These are phyloP conservation scores for Albugo laibachii DNA, from an alignment of 352 stramenopile species.

Conservation along the genomic window DNA sequence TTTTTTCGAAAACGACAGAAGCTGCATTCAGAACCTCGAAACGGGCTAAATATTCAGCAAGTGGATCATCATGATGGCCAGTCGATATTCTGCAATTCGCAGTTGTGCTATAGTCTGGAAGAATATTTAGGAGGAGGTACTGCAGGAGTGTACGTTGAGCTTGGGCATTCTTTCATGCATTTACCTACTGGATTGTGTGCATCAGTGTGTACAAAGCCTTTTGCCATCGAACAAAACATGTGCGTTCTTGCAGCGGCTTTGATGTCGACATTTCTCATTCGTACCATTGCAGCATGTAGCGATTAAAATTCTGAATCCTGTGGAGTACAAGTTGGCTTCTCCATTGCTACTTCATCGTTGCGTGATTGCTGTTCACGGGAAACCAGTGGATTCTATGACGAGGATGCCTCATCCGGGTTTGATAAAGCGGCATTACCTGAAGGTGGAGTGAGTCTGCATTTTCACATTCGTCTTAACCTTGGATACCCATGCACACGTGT, in stretches of 20 bases:
- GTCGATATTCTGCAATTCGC: slow-evolving; percentile 51
- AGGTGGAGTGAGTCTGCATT: neutral
- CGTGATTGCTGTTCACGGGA: slow-evolving; percentile 77
- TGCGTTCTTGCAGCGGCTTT: slow-evolving; percentile 10
- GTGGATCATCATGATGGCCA: slow-evolving; percentile 78
- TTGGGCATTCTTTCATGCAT: neutral
- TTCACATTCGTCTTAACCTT: neutral
- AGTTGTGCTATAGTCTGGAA: slow-evolving; percentile 80
- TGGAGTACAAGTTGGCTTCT: slow-evolving; percentile 87
- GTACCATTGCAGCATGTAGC: slow-evolving; percentile 53
- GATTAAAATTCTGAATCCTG: slow-evolving; percentile 95
- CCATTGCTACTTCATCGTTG: slow-evolving; percentile 74
- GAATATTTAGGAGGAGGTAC: slow-evolving; percentile 84
- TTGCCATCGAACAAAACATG: slow-evolving; percentile 55
- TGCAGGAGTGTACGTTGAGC: slow-evolving; percentile 61
- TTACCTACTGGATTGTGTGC: slow-evolving; percentile 1
- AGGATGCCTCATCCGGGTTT: no score
- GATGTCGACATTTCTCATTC: slow-evolving; percentile 3
- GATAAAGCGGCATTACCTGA: neutral
- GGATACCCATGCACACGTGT: neutral
- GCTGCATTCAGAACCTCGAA: no score
- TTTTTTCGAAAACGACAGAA: no score
- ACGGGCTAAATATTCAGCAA: slow-evolving; percentile 11
- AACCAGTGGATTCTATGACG: slow-evolving; percentile 27
- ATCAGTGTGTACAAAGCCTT: slow-evolving; percentile 83